These are phyloP conservation scores for Ascosphaera pollenicola DNA, from an alignment of 2,329 filamentous ascomycete genomes.

Conservation along the genomic window DNA sequence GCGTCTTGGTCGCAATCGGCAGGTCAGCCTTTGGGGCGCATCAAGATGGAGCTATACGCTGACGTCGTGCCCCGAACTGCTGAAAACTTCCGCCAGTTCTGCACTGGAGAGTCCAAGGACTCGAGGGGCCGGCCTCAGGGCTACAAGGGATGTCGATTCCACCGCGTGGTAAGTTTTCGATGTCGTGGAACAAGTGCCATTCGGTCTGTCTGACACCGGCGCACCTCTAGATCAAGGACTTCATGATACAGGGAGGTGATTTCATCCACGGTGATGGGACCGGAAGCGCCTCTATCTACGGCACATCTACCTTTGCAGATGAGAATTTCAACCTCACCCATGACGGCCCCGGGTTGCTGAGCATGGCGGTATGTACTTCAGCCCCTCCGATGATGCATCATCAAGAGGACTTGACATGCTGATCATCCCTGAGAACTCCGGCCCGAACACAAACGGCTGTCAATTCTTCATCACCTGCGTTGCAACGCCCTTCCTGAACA, in stretches of 20 bases:
- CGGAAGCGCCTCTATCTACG: slow-evolving; percentile 73
- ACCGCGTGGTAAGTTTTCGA: slow-evolving; percentile 51
- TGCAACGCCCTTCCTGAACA: slow-evolving; percentile 67
- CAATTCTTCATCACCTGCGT: slow-evolving; percentile 97
- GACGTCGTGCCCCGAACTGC: slow-evolving; percentile 69
- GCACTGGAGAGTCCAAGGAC: slow-evolving; percentile 79
- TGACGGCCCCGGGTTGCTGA: slow-evolving; percentile 56
- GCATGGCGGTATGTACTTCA: slow-evolving; percentile 60
- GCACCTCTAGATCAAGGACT: slow-evolving; percentile 54
- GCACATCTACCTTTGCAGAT: slow-evolving; percentile 62
- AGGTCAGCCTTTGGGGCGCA: slow-evolving; percentile 70
- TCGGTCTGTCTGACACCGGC: not conserved
- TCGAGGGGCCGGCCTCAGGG: slow-evolving; percentile 57
- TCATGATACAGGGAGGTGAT: slow-evolving; percentile 96
- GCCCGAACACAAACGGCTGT: slow-evolving; percentile 77
- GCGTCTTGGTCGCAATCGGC: slow-evolving; percentile 1
- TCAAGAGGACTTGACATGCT: not conserved
- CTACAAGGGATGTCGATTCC: slow-evolving; percentile 88
- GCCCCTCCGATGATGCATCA: not conserved
- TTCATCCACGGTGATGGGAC: slow-evolving; percentile 88
- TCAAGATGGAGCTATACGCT: slow-evolving; percentile 79
- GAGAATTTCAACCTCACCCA: slow-evolving; percentile 76
- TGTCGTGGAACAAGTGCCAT: not conserved
- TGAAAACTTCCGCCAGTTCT: slow-evolving; percentile 95
- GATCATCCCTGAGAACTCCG: slow-evolving; percentile 43